phyloP scores from a whole-genome alignment of 202 grass and related monocot genomes.

The Schoenoplectus tabernaemontani region DNA sequence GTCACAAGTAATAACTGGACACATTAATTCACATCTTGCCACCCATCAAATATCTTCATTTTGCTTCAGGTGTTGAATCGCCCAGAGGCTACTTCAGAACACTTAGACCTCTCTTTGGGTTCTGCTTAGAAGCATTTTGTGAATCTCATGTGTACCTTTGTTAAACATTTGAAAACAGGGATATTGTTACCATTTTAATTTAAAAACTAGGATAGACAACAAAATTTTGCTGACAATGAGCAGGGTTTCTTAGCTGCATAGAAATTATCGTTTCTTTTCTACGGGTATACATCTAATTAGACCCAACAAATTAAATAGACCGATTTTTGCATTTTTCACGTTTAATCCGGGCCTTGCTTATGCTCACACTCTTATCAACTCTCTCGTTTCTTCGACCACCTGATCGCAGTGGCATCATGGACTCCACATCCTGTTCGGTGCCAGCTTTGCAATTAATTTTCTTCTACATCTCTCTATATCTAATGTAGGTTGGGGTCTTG shows the following conservation, averaged over 20 bases:
- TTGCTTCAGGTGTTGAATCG: not conserved
- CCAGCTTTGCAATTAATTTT: not conserved
- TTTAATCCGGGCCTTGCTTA: constrained; percentile 35
- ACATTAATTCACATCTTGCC: not conserved
- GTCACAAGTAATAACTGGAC: not conserved
- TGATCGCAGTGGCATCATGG: constrained; percentile 5
- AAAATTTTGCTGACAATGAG: not conserved
- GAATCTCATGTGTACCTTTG: not conserved
- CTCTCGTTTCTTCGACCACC: constrained; percentile 28
- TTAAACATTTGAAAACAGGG: not conserved
- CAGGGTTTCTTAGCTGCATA: not conserved
- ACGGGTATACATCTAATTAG: not conserved
- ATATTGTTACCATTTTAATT: not conserved
- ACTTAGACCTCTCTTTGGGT: not conserved
- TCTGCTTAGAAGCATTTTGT: not conserved
- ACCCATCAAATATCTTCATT: not conserved
- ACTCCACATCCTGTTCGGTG: not conserved
- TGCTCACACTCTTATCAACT: constrained; percentile 46
- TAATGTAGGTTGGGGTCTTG: constrained; percentile 44
- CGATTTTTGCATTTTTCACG: not conserved
- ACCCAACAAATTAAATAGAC: not conserved
- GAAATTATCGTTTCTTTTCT: not conserved
- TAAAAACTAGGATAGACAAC: not conserved
- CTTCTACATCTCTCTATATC: constrained; percentile 38
- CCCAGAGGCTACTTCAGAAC: not conserved